Base-by-base conservation (phyloP, 495 filamentous ascomycete species). In the Apiosordaria backusii region DNA sequence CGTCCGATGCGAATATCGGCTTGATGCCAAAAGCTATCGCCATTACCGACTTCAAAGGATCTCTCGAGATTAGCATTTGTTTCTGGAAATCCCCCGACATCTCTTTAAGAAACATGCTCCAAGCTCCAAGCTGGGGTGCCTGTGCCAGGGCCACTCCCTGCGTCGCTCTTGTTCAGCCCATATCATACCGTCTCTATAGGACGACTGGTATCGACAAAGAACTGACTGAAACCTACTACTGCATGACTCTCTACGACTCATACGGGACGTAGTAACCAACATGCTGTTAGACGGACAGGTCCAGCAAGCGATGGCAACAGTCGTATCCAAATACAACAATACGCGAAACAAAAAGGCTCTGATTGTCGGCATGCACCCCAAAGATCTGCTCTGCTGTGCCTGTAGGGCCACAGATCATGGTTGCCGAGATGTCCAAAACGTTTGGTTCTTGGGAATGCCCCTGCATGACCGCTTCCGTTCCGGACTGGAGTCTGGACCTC, bases 41-140 rank as follows among this genome's bases (percentile, higher is more conserved):
- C 25, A 59, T 23, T 57, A 62, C 35, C 50, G 23, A 64, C 24
- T 55, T n/a, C 45, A 52, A 60, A 50, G 67, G 68, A 73, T 70
- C 70, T 68, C 52, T 70, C 62, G 68, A 70, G 68, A 69, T 76
- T 75, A 72, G 72, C 71, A 72, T 73, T 73, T 74, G 76, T 78
- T 78, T 77, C 75, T 70, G 69, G 67, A 65, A 66, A 65, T 57
- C 62, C 65, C 69, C 73, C 65, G 64, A 66, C 15, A 64, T 65
- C 72, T 76, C 74, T 65, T 65, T 24, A 53, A 65, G 72, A 72
- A 76, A 76, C 72, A 72, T 35, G 50, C 27, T 13, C 35, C 35
- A 45, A 45, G 35, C 13, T 45, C 9, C 35, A 45, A 2, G 35
- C 35, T 45, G 13, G 35, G 35, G 35, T 45, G 35, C 16, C 35